Percentiles rank a stretch among this genome's conserved stretches.
Conservation (phyloP, 371 early-diverging fungal genomes). For the Zychaea mexicana region DNA sequence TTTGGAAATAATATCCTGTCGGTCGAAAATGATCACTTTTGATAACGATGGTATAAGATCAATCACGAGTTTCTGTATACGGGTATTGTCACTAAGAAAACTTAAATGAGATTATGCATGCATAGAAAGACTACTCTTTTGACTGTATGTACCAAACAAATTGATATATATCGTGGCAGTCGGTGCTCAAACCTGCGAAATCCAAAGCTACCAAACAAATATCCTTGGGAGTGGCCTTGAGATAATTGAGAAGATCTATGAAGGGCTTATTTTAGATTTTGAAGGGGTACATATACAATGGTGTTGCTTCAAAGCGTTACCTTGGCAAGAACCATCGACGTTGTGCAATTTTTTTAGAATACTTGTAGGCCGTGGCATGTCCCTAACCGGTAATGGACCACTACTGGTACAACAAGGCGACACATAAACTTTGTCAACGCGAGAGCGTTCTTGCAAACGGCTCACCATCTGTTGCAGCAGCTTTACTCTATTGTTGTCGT, state of each 20-base stretch:
- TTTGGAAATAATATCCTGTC: neutral
- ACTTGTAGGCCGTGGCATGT: neutral
- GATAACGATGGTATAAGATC: neutral
- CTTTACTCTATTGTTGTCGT: neutral
- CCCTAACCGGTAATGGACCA: neutral
- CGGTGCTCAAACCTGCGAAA: slow-evolving; percentile 1
- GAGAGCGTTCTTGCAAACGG: neutral
- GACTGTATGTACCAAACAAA: neutral
- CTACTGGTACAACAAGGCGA: neutral
- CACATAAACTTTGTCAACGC: neutral
- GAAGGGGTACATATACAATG: neutral
- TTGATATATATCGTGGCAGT: neutral
- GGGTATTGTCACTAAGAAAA: neutral
- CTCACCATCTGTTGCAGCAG: slow-evolving; percentile 3
- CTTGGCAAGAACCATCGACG: slow-evolving; percentile 1
- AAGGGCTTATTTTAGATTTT: no score
- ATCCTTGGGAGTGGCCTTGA: neutral
- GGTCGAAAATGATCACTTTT: neutral
- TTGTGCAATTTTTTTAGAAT: neutral
- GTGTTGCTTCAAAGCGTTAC: neutral
- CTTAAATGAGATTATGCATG: neutral
- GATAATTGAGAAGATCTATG: neutral
- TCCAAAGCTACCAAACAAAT: slow-evolving; percentile 6
- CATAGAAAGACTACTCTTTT: neutral
- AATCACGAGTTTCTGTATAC: neutral